phyloP scores from a whole-genome alignment of 306 rosid species.

The Mucuna pruriens region DNA sequence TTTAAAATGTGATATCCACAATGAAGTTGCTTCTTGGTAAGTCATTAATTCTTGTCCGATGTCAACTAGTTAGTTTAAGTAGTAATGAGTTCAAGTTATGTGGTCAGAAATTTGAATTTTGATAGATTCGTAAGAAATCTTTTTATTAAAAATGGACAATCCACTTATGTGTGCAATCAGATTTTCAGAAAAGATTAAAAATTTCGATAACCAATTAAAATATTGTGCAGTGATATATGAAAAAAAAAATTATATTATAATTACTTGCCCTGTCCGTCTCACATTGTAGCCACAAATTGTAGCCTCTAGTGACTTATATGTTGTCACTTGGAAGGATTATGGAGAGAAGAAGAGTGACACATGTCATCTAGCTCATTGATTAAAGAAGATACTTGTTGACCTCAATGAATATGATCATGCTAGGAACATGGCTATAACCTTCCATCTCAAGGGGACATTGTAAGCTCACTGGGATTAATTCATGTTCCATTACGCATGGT shows the following conservation, averaged over 20 bases:
- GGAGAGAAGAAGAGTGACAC: conserved; percentile 80
- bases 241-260: not conserved
- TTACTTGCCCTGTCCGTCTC: not conserved
- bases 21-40: conserved; percentile 17
- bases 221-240: no score
- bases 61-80: no score
- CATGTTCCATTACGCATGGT: conserved; percentile 31
- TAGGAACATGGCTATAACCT: conserved; percentile 73
- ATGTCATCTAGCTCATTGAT: conserved; percentile 74
- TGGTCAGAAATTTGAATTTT: no score
- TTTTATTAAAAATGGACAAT: no score
- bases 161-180: no score
- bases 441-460: conserved; percentile 87
- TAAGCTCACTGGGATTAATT: conserved; percentile 43
- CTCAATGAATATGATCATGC: conserved; percentile 89
- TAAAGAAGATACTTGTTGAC: conserved; percentile 91
- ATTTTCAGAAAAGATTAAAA: no score
- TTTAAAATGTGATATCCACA: conserved; percentile 1
- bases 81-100: no score
- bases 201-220: no score
- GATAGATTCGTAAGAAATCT: no score
- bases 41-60: conserved; percentile 4
- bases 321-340: conserved; percentile 67
- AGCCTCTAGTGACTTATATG: conserved; percentile 77
- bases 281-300: conserved; percentile 73